A percentile compares a stretch with the other conserved stretches of the same genome.
These are phyloP conservation scores for Ceratocystis lukuohia DNA, from an alignment of 2,329 filamentous ascomycete genomes.

Conservation along the genomic window DNA sequence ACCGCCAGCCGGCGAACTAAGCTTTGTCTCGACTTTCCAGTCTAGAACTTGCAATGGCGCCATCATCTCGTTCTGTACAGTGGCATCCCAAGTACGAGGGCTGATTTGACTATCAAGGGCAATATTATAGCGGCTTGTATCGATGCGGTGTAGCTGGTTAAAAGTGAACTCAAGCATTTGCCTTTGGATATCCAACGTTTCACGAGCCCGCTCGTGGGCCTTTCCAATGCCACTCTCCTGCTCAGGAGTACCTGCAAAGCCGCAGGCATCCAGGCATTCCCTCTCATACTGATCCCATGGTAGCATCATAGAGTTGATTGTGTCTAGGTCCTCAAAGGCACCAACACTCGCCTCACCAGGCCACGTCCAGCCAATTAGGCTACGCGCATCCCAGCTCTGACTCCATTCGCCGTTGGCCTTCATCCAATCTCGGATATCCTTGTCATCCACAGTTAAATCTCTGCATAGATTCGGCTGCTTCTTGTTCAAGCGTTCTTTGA, in stretches of 20 bases:
- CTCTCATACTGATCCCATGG: conserved; percentile 10
- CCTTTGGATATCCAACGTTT: not conserved
- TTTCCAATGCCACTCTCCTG: not conserved
- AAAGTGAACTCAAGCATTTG: conserved; percentile 1
- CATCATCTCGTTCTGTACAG: not conserved
- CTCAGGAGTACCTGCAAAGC: not conserved
- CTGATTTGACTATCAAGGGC: not conserved
- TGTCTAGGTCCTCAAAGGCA: not conserved
- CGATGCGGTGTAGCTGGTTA: not conserved
- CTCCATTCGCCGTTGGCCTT: conserved; percentile 11
- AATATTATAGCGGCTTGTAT: no score
- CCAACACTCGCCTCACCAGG: conserved; percentile 6
- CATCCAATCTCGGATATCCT: not conserved
- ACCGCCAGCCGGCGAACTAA: not conserved
- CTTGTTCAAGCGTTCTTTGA: not conserved
- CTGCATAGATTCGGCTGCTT: not conserved
- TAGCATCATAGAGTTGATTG: not conserved
- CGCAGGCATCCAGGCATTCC: not conserved
- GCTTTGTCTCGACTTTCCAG: not conserved
- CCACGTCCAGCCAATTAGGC: conserved; percentile 17
- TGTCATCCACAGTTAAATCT: not conserved
- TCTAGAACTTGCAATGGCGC: not conserved
- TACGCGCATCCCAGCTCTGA: not conserved
- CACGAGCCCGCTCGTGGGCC: not conserved
- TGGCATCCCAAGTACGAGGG: not conserved